phyloP scores from a whole-genome alignment of 1,284 basidiomycete genomes.

The Ceratobasidium sp. region DNA sequence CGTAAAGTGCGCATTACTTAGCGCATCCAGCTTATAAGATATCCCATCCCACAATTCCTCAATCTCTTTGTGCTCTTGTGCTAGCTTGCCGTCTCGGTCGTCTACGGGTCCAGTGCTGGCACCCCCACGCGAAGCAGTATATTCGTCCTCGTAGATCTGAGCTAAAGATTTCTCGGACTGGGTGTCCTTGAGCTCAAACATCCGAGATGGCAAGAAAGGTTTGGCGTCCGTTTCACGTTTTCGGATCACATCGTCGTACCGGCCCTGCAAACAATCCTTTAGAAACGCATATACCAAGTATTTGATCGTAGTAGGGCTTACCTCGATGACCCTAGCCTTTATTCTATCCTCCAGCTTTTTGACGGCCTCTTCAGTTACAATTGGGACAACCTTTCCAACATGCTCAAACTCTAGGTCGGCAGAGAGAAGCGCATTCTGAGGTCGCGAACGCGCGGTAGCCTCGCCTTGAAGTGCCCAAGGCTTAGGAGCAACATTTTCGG shows the following conservation, averaged over 20 bases:
- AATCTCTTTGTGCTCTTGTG: slow-evolving; percentile 90
- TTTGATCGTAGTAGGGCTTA: slow-evolving; percentile 50
- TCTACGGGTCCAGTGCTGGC: slow-evolving; percentile 62
- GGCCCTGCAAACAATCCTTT: slow-evolving; percentile 54
- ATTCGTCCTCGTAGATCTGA: slow-evolving; percentile 97
- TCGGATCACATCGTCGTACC: slow-evolving; percentile 92
- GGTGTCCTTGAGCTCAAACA: slow-evolving; percentile 90
- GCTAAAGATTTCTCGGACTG: slow-evolving; percentile 90
- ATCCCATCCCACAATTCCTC: slow-evolving; percentile 86
- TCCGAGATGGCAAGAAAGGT: slow-evolving; percentile 88
- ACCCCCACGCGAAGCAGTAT: slow-evolving; percentile 70
- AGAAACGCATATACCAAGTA: background rate
- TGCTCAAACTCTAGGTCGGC: slow-evolving; percentile 96
- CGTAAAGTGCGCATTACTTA: slow-evolving; percentile 95
- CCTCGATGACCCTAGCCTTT: slow-evolving; percentile 88
- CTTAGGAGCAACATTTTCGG: slow-evolving; percentile 76
- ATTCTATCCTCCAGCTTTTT: slow-evolving; percentile 89
- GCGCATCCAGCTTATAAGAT: slow-evolving; percentile 89
- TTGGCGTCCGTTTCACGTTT: slow-evolving; percentile 81
- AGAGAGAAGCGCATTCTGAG: slow-evolving; percentile 91
- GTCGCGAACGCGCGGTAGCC: slow-evolving; percentile 81
- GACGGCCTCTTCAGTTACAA: slow-evolving; percentile 90
- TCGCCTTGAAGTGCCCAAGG: slow-evolving; percentile 95
- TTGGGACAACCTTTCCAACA: slow-evolving; percentile 85
- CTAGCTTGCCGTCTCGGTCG: slow-evolving; percentile 88